Evolutionary conservation across 805 yeast genomes (phyloP), one percentile per base, ranked within the genome.

Genomic region (Kluyveromyces lactis): DNA sequence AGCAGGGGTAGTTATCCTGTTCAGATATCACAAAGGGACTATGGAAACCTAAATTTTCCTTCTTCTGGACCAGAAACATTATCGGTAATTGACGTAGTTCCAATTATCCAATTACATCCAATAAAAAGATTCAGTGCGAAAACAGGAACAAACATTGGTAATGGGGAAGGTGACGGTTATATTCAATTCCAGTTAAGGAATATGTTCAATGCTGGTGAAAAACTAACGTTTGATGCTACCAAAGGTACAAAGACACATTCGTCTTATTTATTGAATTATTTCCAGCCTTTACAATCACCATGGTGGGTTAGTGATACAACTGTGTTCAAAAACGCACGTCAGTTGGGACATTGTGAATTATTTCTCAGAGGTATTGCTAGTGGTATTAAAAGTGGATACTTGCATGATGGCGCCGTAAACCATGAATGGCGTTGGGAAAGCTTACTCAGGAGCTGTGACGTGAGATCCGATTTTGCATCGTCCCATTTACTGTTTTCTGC

Each of bases 151-250:
- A 89, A 87, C 59, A 75, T 92, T 6, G 97, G 97, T 2, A 90
- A 92, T 55, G 95, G 95, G 24, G 97, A 92, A 65, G 98, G 97
- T 23, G 92, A 85, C 55, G 97, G 97, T 1, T 87, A 89, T 54
- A 70, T 86, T 34, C 80, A 85, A 24, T 75, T 89, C 41, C 87
- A 78, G 58, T 66, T 69, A 42, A 59, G 70, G 32, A 81, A 81
- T 52, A 63, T 73, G 7, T 71, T 80, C 47, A 86, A 84, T 4
- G 81, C 80, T n/a, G 86, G 83, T 12, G 89, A 81, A 53, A 63
- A 63, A 5, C 49, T 82, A 12, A 63, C 72, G 12, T 44, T 78
- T 12, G 78, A 78, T 43, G 69, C 75, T 41, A 77, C 78, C 4
- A 62, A 72, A 18, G 83, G 83, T 16, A 77, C 82, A 4, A 67